A percentile compares a stretch with the other conserved stretches of the same genome.
These are phyloP conservation scores for Marasmius fiardii DNA, from an alignment of 1,284 basidiomycete species.

Conservation along the genomic window DNA sequence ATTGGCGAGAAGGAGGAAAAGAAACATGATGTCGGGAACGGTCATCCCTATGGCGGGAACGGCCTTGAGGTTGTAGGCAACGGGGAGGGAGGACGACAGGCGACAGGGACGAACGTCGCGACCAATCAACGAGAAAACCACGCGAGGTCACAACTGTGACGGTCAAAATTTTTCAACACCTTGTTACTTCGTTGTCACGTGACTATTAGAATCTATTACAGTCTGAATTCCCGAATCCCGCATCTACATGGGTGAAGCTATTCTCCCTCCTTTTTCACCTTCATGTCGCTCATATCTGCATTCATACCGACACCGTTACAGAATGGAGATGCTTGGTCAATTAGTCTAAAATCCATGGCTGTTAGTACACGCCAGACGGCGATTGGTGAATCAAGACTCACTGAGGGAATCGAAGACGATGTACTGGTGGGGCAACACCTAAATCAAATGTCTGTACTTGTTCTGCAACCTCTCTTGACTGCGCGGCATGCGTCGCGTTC, in stretches of 20 bases:
- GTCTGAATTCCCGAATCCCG: too few relatives aligned
- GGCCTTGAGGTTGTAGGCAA: neutral
- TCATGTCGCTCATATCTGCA: constrained; percentile 40
- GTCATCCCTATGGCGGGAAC: constrained; percentile 12
- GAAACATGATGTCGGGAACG: constrained; percentile 13
- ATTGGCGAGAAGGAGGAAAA: constrained; percentile 21
- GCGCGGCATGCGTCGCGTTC: constrained; percentile 54
- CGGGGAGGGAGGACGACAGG: neutral
- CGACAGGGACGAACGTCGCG: neutral
- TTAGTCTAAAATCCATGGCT: constrained; percentile 28
- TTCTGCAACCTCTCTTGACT: constrained; percentile 43
- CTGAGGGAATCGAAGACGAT: constrained; percentile 68
- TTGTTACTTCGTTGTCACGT: constrained; percentile 3
- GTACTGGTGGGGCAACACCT: constrained; percentile 50
- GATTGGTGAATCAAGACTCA: constrained; percentile 34
- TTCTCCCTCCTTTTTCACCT: constrained; percentile 39
- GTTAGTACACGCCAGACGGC: neutral
- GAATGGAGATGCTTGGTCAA: constrained; percentile 51
- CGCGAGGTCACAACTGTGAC: neutral
- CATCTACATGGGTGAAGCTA: too few relatives aligned
- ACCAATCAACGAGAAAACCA: neutral
- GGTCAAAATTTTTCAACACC: neutral
- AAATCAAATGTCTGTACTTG: constrained; percentile 41
- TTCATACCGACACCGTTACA: constrained; percentile 44
- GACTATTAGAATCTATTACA: neutral